Evolutionary conservation across 164 flowering plant genomes (phyloP).

Genomic region (Vitis labrusca): DNA sequence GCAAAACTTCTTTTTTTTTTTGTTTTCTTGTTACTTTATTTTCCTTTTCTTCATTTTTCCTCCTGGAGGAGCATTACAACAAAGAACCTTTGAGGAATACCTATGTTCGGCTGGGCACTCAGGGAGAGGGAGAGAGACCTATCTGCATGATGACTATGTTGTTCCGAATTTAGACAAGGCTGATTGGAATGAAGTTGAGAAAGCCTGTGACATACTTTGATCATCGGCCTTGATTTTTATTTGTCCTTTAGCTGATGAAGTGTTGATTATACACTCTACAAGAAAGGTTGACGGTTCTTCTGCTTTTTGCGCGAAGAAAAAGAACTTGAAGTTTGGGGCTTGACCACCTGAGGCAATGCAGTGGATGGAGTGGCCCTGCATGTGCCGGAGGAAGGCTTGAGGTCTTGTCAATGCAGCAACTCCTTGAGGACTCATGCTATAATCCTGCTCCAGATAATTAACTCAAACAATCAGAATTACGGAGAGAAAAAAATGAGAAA

Average conservation of each 20-base stretch:
- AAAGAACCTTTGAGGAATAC: neutral
- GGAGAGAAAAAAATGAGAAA: neutral
- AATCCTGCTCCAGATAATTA: conserved; percentile 53
- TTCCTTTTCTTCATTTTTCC: neutral
- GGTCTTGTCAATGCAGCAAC: conserved; percentile 70
- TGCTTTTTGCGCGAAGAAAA: conserved; percentile 91
- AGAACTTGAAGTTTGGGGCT: conserved; percentile 91
- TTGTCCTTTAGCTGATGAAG: conserved; percentile 80
- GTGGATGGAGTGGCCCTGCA: conserved; percentile 83
- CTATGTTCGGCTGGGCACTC: neutral
- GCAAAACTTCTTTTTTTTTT: neutral
- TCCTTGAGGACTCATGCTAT: conserved; percentile 68
- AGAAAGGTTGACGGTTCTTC: conserved; percentile 70
- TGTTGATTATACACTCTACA: conserved; percentile 83
- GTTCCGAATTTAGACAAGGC: conserved; percentile 69
- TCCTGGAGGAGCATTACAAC: neutral
- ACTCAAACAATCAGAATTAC: neutral
- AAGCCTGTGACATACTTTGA: conserved; percentile 63
- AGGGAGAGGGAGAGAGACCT: neutral
- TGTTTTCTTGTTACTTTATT: neutral
- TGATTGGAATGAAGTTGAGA: conserved; percentile 63
- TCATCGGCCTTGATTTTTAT: conserved; percentile 92
- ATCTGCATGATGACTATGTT: conserved; percentile 18
- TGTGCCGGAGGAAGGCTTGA: conserved; percentile 76
- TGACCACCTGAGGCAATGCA: conserved; percentile 98